Conservation (phyloP, 1,284 basidiomycete species). For the Microbotryum intermedium region DNA sequence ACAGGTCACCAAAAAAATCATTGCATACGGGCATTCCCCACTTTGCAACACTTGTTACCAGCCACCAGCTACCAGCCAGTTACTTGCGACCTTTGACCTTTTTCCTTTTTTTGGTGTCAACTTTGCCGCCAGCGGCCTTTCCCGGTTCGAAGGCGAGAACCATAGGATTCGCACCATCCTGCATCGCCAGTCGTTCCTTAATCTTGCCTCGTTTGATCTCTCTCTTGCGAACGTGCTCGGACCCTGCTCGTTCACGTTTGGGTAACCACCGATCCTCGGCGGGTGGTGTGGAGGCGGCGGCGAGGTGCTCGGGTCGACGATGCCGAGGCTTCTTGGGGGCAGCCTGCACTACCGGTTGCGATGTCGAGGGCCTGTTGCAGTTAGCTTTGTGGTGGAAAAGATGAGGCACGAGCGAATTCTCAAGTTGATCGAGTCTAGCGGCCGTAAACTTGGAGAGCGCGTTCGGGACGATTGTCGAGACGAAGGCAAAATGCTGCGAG, state of each 20-base stretch:
- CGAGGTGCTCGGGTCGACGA: background rate
- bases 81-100: too few relatives aligned
- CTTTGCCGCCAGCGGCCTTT: too few relatives aligned
- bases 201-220: constrained; percentile 30
- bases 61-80: too few relatives aligned
- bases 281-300: background rate
- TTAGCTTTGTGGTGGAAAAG: background rate
- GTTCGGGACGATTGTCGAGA: constrained; percentile 13
- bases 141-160: background rate
- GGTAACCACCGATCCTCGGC: constrained; percentile 31
- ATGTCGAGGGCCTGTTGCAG: background rate
- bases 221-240: constrained; percentile 34
- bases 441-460: constrained; percentile 11
- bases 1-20: too few relatives aligned
- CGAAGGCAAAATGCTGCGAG: constrained; percentile 26
- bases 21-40: too few relatives aligned
- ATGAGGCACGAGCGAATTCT: background rate
- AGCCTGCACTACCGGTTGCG: background rate
- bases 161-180: constrained; percentile 13
- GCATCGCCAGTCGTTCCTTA: constrained; percentile 14
- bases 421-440: background rate
- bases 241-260: constrained; percentile 30
- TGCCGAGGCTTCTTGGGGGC: background rate
- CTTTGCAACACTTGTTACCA: too few relatives aligned
- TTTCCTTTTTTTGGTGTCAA: too few relatives aligned